A percentile compares a stretch with the other conserved stretches of the same genome.
These are phyloP conservation scores for Diaporthe sp. DNA, from an alignment of 2,329 filamentous ascomycete species.

Conservation along the genomic window DNA sequence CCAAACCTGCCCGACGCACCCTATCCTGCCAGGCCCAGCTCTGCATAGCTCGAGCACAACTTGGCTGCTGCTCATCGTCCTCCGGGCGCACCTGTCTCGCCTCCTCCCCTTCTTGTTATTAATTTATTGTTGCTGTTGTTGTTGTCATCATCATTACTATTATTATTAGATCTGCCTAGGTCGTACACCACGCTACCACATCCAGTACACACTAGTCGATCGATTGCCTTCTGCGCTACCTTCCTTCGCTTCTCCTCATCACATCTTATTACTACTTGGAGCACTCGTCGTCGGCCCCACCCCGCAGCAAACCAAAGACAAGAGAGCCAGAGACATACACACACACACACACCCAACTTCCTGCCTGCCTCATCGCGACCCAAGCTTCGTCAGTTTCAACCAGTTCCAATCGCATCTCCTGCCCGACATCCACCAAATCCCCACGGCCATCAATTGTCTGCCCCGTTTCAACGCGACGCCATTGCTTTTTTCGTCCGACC, in stretches of 20 bases:
- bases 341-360: not conserved
- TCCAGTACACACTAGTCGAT: conserved; percentile 13
- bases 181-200: not conserved
- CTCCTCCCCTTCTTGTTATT: conserved; percentile 8
- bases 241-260: conserved; percentile 19
- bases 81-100: not conserved
- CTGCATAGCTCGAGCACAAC: conserved; percentile 2
- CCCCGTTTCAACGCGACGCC: conserved; percentile 21
- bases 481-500: conserved; percentile 8
- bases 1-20: not conserved
- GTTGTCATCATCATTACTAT: not conserved
- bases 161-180: conserved; percentile 6
- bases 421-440: not conserved
- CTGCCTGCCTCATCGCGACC: conserved; percentile 12
- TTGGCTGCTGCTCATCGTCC: not conserved
- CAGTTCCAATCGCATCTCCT: conserved; percentile 22
- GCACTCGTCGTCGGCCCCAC: conserved; percentile 18
- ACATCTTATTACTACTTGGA: not conserved
- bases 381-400: conserved; percentile 16
- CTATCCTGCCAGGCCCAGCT: not conserved
- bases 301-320: not conserved
- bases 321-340: not conserved
- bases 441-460: conserved; percentile 10
- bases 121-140: not conserved
- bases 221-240: conserved; percentile 4